These are phyloP conservation scores for Cyclotella choctawhatcheeana DNA, from an alignment of 108 stramenopile species.

Conservation along the genomic window DNA sequence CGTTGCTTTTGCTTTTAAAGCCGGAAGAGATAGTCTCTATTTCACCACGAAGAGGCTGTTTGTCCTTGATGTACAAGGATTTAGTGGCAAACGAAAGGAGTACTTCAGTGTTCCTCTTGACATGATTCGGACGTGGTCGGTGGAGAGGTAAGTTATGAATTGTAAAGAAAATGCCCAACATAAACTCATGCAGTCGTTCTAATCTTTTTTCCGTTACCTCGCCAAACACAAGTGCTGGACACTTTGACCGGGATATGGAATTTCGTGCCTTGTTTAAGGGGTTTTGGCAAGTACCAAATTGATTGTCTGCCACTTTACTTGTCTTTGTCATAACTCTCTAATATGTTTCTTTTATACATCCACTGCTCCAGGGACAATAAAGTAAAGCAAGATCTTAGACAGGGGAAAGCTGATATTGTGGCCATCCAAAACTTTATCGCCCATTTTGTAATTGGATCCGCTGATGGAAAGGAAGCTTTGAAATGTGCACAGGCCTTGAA, in stretches of 20 bases:
- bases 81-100: conserved; percentile 64
- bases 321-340: too few relatives aligned
- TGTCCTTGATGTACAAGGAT: conserved; percentile 48
- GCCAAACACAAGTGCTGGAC: conserved; percentile 68
- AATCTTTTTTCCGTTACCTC: too few relatives aligned
- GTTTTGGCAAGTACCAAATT: too few relatives aligned
- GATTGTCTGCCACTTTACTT: too few relatives aligned
- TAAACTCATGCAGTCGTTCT: too few relatives aligned
- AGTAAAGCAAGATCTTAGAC: conserved; percentile 58
- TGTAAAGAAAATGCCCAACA: not conserved
- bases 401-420: conserved; percentile 43
- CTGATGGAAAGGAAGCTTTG: conserved; percentile 32
- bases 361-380: too few relatives aligned
- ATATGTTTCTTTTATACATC: too few relatives aligned
- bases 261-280: conserved; percentile 42
- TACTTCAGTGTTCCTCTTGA: conserved; percentile 63
- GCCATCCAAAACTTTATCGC: conserved; percentile 65
- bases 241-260: conserved; percentile 69
- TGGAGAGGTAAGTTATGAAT: conserved; percentile 38
- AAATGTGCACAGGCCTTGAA: conserved; percentile 34
- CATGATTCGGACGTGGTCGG: conserved; percentile 56
- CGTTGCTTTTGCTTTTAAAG: conserved; percentile 71
- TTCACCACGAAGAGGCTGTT: conserved; percentile 57
- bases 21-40: conserved; percentile 64
- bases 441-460: conserved; percentile 59